Evolutionary conservation across 2,329 filamentous ascomycete species (phyloP).

Genomic region (Hansfordia pulvinata): DNA sequence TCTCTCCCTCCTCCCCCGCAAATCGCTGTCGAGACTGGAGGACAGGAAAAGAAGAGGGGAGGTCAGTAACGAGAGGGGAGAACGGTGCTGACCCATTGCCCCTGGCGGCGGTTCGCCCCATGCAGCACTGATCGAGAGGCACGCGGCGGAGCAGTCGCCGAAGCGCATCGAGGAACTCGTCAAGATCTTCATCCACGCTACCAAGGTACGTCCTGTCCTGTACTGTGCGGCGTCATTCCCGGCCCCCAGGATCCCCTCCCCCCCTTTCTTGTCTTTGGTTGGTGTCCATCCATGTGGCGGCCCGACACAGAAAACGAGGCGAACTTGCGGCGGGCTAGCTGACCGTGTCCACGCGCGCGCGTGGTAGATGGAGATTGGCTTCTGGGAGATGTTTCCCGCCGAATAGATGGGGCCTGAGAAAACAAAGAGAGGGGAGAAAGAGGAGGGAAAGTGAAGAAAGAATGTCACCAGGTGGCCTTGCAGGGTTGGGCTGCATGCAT

Average conservation of each 20-base stretch:
- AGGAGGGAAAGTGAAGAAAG: no score
- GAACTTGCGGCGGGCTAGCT: neutral
- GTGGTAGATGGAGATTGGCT: conserved; percentile 36
- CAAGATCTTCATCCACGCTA: conserved; percentile 76
- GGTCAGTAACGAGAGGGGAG: no score
- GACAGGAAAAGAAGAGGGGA: no score
- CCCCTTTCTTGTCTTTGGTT: neutral
- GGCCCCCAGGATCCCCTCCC: no score
- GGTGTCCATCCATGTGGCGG: neutral
- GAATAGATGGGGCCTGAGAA: neutral
- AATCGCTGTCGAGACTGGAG: no score
- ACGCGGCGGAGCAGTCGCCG: conserved; percentile 60
- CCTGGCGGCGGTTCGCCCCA: neutral
- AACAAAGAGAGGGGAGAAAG: no score
- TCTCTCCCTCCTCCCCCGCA: conserved; percentile 1
- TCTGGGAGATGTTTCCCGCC: conserved; percentile 38
- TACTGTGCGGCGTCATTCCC: no score
- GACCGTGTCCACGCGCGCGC: conserved; percentile 5
- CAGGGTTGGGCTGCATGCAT: no score
- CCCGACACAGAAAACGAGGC: neutral
- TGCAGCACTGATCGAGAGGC: conserved; percentile 59
- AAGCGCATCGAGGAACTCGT: conserved; percentile 69
- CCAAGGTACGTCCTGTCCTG: conserved; percentile 42
- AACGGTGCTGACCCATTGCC: neutral
- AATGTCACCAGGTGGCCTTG: no score